Evolutionary conservation across 2,329 filamentous ascomycete species (phyloP).

Genomic region (Paracamarosporium sp.): DNA sequence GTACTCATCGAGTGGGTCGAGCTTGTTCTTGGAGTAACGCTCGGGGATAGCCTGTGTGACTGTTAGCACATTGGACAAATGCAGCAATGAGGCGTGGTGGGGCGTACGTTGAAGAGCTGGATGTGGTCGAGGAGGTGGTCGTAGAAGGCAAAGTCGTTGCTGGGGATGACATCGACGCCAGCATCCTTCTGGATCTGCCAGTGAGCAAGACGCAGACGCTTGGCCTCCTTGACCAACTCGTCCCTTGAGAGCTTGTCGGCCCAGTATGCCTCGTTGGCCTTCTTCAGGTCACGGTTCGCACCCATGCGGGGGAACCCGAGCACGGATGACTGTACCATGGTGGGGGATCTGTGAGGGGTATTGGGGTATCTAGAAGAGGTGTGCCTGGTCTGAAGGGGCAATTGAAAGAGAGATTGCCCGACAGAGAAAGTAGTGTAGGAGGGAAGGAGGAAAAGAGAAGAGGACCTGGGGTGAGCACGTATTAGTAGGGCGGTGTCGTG

Average conservation of each 20-base stretch:
- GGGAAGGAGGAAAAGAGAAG: conserved; percentile 11
- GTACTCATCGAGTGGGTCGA: conserved; percentile 92
- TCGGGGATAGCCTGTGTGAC: conserved; percentile 79
- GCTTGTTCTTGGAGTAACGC: conserved; percentile 89
- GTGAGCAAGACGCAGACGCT: conserved; percentile 94
- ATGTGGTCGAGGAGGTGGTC: conserved; percentile 98
- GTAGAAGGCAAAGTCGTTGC: conserved; percentile 99
- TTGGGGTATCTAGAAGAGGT: conserved; percentile 12
- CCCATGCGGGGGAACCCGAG: conserved; percentile 99
- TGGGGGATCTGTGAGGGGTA: conserved; percentile 22
- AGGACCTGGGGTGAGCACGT: conserved; percentile 11
- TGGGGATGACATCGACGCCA: conserved; percentile 95
- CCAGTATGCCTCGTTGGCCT: conserved; percentile 99
- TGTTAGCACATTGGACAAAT: conserved; percentile 21
- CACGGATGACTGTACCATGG: conserved; percentile 69
- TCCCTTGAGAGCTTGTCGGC: conserved; percentile 90
- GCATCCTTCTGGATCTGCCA: conserved; percentile 99
- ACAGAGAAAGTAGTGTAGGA: conserved; percentile 14
- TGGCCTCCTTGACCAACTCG: conserved; percentile 91
- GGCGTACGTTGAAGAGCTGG: conserved; percentile 90
- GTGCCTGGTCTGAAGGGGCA: conserved; percentile 14
- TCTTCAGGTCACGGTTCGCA: conserved; percentile 98
- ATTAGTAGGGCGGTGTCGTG: conserved; percentile 39
- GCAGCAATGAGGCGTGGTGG: neutral
- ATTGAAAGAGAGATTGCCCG: conserved; percentile 17